Evolutionary conservation across 257 asterid species (phyloP).

Genomic region (Nicotiana paniculata): DNA sequence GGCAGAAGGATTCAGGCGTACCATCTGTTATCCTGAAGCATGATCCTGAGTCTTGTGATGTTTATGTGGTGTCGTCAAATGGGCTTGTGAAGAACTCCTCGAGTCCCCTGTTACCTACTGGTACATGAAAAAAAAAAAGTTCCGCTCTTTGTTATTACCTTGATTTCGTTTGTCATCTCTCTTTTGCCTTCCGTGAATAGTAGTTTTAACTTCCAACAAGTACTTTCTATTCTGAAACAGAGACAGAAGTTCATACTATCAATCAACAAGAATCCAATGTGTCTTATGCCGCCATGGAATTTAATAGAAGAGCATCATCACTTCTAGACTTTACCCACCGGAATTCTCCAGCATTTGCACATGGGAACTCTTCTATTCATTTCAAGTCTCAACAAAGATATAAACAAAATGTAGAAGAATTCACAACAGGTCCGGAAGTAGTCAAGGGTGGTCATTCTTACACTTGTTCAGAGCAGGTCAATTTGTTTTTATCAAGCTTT

Average conservation of each 20-base stretch:
- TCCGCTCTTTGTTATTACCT: no score
- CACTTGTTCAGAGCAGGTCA: conserved; percentile 43
- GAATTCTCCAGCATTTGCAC: conserved; percentile 26
- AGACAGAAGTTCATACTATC: conserved; percentile 20
- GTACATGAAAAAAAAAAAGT: no score
- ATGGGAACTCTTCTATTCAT: conserved; percentile 14
- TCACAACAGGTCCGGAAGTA: conserved; percentile 14
- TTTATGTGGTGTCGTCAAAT: conserved; percentile 48
- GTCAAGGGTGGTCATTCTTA: conserved; percentile 27
- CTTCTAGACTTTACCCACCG: conserved; percentile 23
- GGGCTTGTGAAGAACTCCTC: conserved; percentile 19
- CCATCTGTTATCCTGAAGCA: conserved; percentile 59
- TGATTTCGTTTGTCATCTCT: neutral
- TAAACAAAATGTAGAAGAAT: conserved; percentile 26
- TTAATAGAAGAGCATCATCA: conserved; percentile 15
- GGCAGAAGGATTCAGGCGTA: conserved; percentile 40
- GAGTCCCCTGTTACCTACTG: no score
- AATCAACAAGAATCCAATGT: conserved; percentile 18
- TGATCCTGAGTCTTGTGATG: conserved; percentile 52
- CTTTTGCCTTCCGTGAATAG: neutral
- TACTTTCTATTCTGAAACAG: conserved; percentile 27
- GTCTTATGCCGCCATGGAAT: conserved; percentile 34
- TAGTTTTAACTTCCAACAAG: conserved; percentile 5
- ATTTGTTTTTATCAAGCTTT: neutral
- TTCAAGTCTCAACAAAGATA: conserved; percentile 15